These are phyloP conservation scores for Aurinia saxatilis DNA, from an alignment of 345 rosid genomes.

Conservation along the genomic window DNA sequence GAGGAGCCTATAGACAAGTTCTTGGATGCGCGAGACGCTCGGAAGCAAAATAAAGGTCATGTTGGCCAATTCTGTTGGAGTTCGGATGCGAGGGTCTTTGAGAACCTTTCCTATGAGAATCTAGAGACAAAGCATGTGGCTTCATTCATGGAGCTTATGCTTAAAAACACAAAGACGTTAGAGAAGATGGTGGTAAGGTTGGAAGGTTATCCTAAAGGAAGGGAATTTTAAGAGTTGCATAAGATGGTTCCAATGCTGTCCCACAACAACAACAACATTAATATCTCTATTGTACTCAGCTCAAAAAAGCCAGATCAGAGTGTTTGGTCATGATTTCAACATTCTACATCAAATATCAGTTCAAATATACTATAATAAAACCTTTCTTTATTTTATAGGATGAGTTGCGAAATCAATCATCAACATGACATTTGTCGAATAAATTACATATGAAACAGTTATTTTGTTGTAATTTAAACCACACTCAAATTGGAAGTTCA, in stretches of 20 bases:
- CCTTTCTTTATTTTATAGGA: too few relatives aligned
- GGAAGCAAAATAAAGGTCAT: too few relatives aligned
- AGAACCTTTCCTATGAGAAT: too few relatives aligned
- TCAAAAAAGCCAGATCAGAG: neutral
- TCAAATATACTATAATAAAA: too few relatives aligned
- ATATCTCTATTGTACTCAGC: neutral
- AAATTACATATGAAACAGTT: too few relatives aligned
- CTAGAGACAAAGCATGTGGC: neutral
- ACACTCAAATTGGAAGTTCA: too few relatives aligned
- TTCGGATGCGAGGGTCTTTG: neutral
- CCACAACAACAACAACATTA: neutral
- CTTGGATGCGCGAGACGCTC: neutral
- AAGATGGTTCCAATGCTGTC: slow-evolving; percentile 7
- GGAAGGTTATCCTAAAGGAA: neutral
- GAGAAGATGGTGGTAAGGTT: neutral
- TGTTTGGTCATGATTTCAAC: neutral
- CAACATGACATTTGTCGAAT: too few relatives aligned
- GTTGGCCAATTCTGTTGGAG: too few relatives aligned
- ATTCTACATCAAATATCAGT: too few relatives aligned
- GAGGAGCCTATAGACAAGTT: neutral
- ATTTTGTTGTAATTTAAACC: too few relatives aligned
- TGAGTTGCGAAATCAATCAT: too few relatives aligned
- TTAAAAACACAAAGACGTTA: neutral
- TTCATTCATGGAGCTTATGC: neutral
- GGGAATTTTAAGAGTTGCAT: neutral